Conservation (phyloP, 352 stramenopile genomes). For the Blastocystis sp. region DNA sequence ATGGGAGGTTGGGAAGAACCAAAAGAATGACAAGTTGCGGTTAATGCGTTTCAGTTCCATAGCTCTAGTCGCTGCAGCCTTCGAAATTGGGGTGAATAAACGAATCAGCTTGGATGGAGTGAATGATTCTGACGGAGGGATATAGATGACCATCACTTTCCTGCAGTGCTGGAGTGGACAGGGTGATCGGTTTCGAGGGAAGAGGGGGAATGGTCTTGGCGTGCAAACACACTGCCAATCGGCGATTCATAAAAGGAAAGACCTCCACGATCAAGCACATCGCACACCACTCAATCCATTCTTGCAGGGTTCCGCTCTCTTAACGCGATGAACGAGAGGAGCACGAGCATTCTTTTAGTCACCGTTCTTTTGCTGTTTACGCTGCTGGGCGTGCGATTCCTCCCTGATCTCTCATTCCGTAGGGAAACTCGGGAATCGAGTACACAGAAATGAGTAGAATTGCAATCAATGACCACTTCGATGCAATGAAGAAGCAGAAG, state of each 20-base stretch:
- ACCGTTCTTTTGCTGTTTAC: neutral
- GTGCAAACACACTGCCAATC: too few relatives aligned
- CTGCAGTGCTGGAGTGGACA: too few relatives aligned
- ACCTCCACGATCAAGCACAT: too few relatives aligned
- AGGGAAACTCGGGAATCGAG: neutral
- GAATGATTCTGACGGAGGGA: neutral
- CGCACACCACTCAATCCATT: too few relatives aligned
- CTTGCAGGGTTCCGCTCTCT: too few relatives aligned
- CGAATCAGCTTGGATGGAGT: neutral
- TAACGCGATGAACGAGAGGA: neutral
- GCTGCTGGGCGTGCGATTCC: neutral
- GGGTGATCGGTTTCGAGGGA: too few relatives aligned
- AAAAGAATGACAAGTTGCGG: slow-evolving; percentile 23
- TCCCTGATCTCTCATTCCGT: neutral
- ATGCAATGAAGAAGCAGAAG: neutral
- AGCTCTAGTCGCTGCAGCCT: neutral
- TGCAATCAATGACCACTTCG: neutral
- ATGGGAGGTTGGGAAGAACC: neutral
- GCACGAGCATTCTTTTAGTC: neutral
- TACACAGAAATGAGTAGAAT: neutral
- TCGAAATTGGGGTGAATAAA: neutral
- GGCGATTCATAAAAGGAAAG: too few relatives aligned
- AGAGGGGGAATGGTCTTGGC: too few relatives aligned
- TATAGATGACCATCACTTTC: neutral
- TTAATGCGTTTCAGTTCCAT: slow-evolving; percentile 28